Percentiles rank a stretch among this genome's conserved stretches.
Evolutionary conservation across 805 yeast species (phyloP).

Genomic region (Lipomyces chichibuensis): DNA sequence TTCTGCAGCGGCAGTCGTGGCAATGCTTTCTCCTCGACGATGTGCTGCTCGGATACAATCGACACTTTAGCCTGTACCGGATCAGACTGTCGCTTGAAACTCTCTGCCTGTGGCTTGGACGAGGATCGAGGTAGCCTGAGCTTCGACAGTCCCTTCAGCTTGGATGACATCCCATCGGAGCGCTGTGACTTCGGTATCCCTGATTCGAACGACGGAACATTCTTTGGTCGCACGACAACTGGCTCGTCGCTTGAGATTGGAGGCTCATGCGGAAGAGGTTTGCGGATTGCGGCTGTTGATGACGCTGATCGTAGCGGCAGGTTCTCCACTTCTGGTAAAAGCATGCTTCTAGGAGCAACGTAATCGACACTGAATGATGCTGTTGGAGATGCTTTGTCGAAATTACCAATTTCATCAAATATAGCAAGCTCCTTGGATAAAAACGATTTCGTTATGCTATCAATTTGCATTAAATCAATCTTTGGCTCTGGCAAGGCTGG

Average conservation of each 20-base stretch:
- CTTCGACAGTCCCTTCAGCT: neutral
- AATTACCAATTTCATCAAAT: slow-evolving; percentile 21
- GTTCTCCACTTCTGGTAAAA: neutral
- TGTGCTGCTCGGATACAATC: neutral
- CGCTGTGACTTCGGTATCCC: neutral
- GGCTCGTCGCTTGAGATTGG: neutral
- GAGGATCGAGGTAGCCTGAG: neutral
- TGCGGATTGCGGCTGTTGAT: neutral
- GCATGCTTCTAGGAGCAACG: neutral
- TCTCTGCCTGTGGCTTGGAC: neutral
- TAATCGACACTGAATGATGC: neutral
- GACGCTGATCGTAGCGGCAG: neutral
- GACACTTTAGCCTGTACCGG: neutral
- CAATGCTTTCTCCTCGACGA: neutral
- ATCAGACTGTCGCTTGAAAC: neutral
- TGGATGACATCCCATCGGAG: neutral
- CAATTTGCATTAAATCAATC: slow-evolving; percentile 5
- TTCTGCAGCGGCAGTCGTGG: neutral
- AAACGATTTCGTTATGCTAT: slow-evolving; percentile 12
- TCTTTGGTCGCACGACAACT: neutral
- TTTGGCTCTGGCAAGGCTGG: neutral
- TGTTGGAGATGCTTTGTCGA: slow-evolving; percentile 8
- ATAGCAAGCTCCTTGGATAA: slow-evolving; percentile 18
- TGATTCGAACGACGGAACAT: neutral
- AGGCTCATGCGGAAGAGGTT: neutral